Percentiles rank a stretch among this genome's conserved stretches.
Conservation (phyloP, 2,329 filamentous ascomycete species). For the Akanthomyces uredinophilus region DNA sequence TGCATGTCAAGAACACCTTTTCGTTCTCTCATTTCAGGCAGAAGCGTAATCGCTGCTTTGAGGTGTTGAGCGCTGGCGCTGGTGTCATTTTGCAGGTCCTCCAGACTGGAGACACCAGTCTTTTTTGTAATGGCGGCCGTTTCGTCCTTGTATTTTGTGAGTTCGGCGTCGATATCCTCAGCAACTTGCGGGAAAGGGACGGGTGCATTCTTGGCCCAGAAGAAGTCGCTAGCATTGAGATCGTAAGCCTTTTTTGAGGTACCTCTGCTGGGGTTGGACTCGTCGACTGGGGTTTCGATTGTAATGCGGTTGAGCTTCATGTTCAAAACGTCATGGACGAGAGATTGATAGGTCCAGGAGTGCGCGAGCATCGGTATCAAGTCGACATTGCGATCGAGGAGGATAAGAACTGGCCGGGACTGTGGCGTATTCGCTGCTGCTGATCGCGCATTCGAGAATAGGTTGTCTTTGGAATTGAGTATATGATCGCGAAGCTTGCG, state of each 20-base stretch:
- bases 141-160: conserved; percentile 93
- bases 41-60: conserved; percentile 87
- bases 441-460: conserved; percentile 71
- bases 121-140: conserved; percentile 91
- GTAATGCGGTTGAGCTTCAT: conserved; percentile 83
- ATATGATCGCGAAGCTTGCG: conserved; percentile 94
- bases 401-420: conserved; percentile 81
- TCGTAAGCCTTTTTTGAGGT: conserved; percentile 87
- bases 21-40: conserved; percentile 87
- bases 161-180: conserved; percentile 89
- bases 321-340: conserved; percentile 62
- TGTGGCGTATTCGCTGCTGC: conserved; percentile 57
- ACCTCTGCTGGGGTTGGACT: conserved; percentile 67
- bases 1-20: conserved; percentile 96
- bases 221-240: conserved; percentile 84
- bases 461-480: conserved; percentile 94
- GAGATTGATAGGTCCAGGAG: conserved; percentile 74
- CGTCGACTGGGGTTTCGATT: conserved; percentile 77
- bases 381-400: conserved; percentile 93
- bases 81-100: conserved; percentile 86
- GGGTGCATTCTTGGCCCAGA: conserved; percentile 90
- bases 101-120: conserved; percentile 85
- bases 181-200: conserved; percentile 92
- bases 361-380: conserved; percentile 98
- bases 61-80: conserved; percentile 87